Conservation (phyloP, 345 rosid species). For the Rhodamnia rubescens region DNA sequence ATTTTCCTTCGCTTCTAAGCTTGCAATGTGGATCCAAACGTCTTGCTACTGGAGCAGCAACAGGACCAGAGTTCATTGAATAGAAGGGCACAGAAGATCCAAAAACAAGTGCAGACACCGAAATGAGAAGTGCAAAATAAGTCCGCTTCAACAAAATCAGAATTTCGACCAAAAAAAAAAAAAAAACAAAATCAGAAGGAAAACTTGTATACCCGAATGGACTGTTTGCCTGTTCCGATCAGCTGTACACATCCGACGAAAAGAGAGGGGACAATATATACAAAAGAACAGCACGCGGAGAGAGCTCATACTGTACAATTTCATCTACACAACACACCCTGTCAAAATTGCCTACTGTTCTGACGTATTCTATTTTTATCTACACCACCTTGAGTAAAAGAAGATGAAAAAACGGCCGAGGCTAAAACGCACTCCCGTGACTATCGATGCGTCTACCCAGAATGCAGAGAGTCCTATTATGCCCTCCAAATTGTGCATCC, state of each 20-base stretch:
- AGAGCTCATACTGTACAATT: background rate
- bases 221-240: background rate
- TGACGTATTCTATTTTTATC: background rate
- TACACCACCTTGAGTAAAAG: background rate
- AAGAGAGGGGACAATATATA: background rate
- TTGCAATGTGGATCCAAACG: background rate
- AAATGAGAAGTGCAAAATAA: background rate
- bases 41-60: background rate
- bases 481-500: background rate
- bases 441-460: background rate
- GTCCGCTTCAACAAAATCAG: background rate
- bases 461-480: background rate
- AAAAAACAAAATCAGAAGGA: background rate
- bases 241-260: background rate
- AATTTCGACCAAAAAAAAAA: too few relatives aligned
- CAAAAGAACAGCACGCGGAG: background rate
- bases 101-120: background rate
- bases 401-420: background rate
- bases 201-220: background rate
- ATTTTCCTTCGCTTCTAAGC: background rate
- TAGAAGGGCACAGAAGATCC: background rate
- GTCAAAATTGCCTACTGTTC: background rate
- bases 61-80: background rate
- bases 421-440: background rate
- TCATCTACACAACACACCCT: background rate